Evolutionary conservation across 129 eudicot species (phyloP), one percentile per base, ranked within the genome.

Genomic region (Pseudognaphalium luteoalbum): DNA sequence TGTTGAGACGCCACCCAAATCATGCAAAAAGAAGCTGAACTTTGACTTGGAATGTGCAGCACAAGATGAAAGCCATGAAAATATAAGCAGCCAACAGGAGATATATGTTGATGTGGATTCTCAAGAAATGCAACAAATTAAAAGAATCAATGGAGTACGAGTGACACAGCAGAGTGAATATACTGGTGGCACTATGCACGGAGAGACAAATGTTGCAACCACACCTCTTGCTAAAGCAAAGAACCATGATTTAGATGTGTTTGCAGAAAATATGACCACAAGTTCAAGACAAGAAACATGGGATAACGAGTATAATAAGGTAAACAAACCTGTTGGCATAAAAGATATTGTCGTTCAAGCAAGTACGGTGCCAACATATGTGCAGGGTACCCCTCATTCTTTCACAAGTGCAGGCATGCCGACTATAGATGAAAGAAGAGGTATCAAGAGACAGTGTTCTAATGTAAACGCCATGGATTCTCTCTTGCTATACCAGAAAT

Each of bases 11-110:
- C 54, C 71, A 57, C 66, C 42, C 25, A 86, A 80, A 51, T 85
- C 96, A 47, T 86, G 92, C 89, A 86, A 80, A 73, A 84, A 83
- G 73, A 60, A 80, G 35, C 76, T 94, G 32, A 86, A 83, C 59
- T 94, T 94, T 77, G 92, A 87, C 73, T 71, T 68, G 75, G 92
- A 87, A 42, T 42, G 64, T 21, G 42, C n/a, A 70, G 59, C 62
- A 21, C 63, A 70, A 1, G 80, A 77, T 68, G 79, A 81, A 76
- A 72, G 51, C 72, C 71, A 65, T 65, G 82, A 71, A 28, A 29
- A 20, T 29, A 72, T 12, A 57, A 20, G 59, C 61, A 74, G 60
- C 73, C 65, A 76, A 77, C 89, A 72, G 47, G 74, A 59, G 70
- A 66, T 68, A 39, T 54, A 82, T 70, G 76, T 73, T 68, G 77